Conservation (phyloP, 2,329 filamentous ascomycete genomes). For the Balansia obtecta region DNA sequence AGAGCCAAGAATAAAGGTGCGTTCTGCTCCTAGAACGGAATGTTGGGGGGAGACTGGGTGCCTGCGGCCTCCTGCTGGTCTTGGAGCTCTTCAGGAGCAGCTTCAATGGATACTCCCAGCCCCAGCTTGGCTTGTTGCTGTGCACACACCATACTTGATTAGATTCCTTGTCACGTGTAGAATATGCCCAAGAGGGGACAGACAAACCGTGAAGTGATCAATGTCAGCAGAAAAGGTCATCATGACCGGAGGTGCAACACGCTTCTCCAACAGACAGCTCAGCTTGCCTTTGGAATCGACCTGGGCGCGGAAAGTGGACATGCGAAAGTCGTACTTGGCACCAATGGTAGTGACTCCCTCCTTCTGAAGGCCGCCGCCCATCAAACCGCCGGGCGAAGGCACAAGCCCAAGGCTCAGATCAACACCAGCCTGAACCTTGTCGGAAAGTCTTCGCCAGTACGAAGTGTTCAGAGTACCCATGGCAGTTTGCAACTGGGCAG, state of each 20-base stretch:
- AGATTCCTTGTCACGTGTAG: constrained; percentile 11
- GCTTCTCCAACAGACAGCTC: constrained; percentile 87
- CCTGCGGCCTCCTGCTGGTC: constrained; percentile 61
- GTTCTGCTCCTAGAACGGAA: constrained; percentile 45
- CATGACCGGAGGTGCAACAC: constrained; percentile 81
- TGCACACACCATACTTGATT: background rate
- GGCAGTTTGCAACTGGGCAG: constrained; percentile 68
- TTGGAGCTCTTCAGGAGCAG: constrained; percentile 73
- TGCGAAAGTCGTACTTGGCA: constrained; percentile 96
- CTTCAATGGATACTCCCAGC: constrained; percentile 84
- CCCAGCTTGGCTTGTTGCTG: constrained; percentile 94
- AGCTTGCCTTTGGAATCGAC: constrained; percentile 92
- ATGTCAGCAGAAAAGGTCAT: constrained; percentile 95
- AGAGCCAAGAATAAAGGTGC: background rate
- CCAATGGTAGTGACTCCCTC: constrained; percentile 87
- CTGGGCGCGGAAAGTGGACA: constrained; percentile 90
- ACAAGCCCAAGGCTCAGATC: constrained; percentile 84
- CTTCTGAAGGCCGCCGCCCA: constrained; percentile 65
- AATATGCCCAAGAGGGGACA: background rate
- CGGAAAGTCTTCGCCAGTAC: constrained; percentile 87
- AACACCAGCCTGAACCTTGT: constrained; percentile 92
- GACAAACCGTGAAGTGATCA: constrained; percentile 83
- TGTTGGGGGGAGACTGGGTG: constrained; percentile 39
- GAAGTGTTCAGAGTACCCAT: constrained; percentile 81
- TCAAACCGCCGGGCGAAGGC: constrained; percentile 50